Percentiles rank a stretch among this genome's conserved stretches.
Conservation (phyloP, 2,329 filamentous ascomycete genomes). For the Grosmannia serpens region DNA sequence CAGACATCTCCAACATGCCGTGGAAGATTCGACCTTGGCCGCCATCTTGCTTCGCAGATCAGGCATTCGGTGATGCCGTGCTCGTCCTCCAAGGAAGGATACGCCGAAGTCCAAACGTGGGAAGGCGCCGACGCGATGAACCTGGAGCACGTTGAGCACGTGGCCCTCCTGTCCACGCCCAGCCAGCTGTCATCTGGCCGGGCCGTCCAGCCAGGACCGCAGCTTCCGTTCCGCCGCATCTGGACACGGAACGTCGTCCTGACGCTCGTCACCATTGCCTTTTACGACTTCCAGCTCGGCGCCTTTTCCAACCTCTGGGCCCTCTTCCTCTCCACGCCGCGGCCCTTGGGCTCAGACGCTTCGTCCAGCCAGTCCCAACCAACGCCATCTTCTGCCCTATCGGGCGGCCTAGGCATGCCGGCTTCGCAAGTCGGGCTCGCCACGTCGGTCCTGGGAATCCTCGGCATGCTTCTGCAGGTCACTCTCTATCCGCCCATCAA, state of each 20-base stretch:
- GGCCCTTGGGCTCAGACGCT: slow-evolving; percentile 15
- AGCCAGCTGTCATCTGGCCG: background rate
- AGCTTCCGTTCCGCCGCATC: slow-evolving; percentile 27
- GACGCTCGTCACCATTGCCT: slow-evolving; percentile 50
- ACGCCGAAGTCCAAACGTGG: background rate
- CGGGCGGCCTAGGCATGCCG: slow-evolving; percentile 55
- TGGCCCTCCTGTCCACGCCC: background rate
- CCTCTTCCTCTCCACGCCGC: slow-evolving; percentile 56
- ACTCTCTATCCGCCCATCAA: slow-evolving; percentile 57
- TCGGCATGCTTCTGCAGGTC: slow-evolving; percentile 59
- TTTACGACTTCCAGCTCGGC: slow-evolving; percentile 60
- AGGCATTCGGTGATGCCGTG: background rate
- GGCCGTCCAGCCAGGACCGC: background rate
- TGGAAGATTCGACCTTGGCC: slow-evolving; percentile 32
- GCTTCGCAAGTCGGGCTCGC: slow-evolving; percentile 56
- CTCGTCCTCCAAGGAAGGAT: background rate
- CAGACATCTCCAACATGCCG: slow-evolving; percentile 33
- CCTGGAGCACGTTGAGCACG: background rate
- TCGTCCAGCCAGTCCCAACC: slow-evolving; percentile 17
- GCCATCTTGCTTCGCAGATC: slow-evolving; percentile 17
- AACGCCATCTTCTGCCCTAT: slow-evolving; percentile 21
- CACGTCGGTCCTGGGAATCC: slow-evolving; percentile 55
- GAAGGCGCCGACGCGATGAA: background rate
- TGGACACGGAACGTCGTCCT: slow-evolving; percentile 38
- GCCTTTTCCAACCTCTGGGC: slow-evolving; percentile 60